Evolutionary conservation across 202 grass and related monocot genomes (phyloP).

Genomic region (Thinopyrum obtusiflorum): DNA sequence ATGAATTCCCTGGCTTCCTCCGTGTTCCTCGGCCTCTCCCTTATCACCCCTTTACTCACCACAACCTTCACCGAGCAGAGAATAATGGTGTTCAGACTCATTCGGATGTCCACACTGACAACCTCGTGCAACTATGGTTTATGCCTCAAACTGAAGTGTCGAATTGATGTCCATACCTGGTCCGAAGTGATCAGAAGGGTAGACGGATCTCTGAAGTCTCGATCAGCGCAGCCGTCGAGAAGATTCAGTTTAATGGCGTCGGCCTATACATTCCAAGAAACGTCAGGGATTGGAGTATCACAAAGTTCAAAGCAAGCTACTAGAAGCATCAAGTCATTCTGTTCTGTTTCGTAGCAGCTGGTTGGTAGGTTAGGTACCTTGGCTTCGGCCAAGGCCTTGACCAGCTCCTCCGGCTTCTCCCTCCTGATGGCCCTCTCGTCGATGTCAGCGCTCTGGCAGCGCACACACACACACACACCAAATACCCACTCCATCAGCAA

Average conservation of each 20-base stretch:
- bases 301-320: neutral
- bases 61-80: slow-evolving; percentile 34
- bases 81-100: neutral
- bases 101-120: no score
- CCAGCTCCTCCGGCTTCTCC: slow-evolving; percentile 62
- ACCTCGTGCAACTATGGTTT: no score
- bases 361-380: slow-evolving; percentile 38
- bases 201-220: neutral
- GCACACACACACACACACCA: neutral
- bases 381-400: slow-evolving; percentile 59
- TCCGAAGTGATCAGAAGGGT: slow-evolving; percentile 60
- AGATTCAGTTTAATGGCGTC: slow-evolving; percentile 53
- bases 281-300: neutral
- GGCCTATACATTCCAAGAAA: slow-evolving; percentile 37
- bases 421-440: slow-evolving; percentile 64
- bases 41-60: slow-evolving; percentile 44
- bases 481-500: neutral
- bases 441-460: slow-evolving; percentile 50
- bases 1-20: slow-evolving; percentile 70
- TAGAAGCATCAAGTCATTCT: neutral
- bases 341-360: no score
- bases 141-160: no score
- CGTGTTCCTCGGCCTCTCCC: slow-evolving; percentile 45
- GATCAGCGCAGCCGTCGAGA: neutral
- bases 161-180: slow-evolving; percentile 28